Evolutionary conservation across 1,284 basidiomycete species (phyloP).

Genomic region (Xerocomus amazonicus): DNA sequence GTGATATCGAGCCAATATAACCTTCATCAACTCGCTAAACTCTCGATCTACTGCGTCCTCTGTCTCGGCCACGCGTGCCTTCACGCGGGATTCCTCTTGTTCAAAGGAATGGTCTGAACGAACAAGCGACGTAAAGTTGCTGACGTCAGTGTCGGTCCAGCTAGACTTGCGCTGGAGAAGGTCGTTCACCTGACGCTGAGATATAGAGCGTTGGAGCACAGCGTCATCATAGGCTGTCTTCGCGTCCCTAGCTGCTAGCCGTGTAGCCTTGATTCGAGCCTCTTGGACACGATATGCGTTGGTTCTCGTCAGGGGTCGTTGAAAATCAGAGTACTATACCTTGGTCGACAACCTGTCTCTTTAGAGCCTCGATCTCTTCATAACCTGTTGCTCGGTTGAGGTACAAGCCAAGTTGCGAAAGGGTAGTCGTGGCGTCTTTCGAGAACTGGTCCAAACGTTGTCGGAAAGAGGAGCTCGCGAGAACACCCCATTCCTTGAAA

Average conservation of each 20-base stretch:
- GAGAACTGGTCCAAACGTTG: conserved; percentile 57
- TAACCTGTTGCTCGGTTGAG: conserved; percentile 89
- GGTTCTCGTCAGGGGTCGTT: conserved; percentile 1
- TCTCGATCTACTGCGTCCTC: conserved; percentile 81
- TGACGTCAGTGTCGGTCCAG: conserved; percentile 83
- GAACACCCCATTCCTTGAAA: conserved; percentile 50
- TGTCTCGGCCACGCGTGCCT: conserved; percentile 57
- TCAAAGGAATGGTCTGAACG: conserved; percentile 83
- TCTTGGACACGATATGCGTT: conserved; percentile 42
- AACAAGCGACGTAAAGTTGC: conserved; percentile 81
- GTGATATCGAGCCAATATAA: conserved; percentile 87
- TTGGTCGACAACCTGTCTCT: conserved; percentile 73
- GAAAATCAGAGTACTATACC: conserved; percentile 48
- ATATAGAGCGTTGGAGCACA: conserved; percentile 69
- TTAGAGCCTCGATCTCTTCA: conserved; percentile 82
- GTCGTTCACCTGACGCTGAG: conserved; percentile 88
- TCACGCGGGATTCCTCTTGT: conserved; percentile 69
- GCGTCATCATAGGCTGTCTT: conserved; percentile 76
- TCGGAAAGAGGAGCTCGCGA: conserved; percentile 46
- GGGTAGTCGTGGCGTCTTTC: conserved; percentile 48
- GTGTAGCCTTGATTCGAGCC: conserved; percentile 55
- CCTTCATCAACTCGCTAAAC: conserved; percentile 81
- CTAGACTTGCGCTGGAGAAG: conserved; percentile 84
- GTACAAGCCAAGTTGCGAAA: conserved; percentile 71
- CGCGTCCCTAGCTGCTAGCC: conserved; percentile 59